phyloP scores from a whole-genome alignment of 306 rosid genomes.

The Morella rubra region DNA sequence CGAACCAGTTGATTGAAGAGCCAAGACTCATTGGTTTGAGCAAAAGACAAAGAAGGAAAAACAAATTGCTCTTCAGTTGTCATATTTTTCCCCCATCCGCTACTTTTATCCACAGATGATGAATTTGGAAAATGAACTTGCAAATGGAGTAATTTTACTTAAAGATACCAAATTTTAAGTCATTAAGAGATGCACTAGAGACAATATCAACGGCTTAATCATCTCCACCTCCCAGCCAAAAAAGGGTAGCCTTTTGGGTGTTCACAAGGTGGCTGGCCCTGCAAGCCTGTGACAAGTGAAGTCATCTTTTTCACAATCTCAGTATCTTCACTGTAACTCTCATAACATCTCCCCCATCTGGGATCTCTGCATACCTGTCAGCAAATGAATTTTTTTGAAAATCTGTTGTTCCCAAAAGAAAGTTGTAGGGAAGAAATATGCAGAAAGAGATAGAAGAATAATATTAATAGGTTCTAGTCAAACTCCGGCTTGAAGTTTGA shows the following conservation, averaged over 20 bases:
- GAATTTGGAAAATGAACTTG: not conserved
- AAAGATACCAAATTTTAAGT: not conserved
- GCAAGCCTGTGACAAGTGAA: conserved; percentile 47
- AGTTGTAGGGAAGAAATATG: not conserved
- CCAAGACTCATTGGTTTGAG: not conserved
- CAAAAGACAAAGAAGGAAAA: not conserved
- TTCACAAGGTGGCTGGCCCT: conserved; percentile 49
- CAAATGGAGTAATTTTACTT: not conserved
- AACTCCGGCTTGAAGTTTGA: not conserved
- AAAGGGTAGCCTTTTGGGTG: conserved; percentile 49
- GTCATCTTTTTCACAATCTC: conserved; percentile 52
- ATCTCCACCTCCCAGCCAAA: conserved; percentile 47
- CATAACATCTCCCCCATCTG: conserved; percentile 61
- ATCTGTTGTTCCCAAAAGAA: not conserved
- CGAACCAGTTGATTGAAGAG: not conserved
- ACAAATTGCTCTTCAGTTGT: not conserved
- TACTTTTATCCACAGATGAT: not conserved
- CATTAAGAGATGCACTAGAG: not conserved
- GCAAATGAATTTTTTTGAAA: conserved; percentile 11
- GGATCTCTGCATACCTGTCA: conserved; percentile 58
- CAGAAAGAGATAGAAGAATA: not conserved
- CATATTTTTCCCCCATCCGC: not conserved
- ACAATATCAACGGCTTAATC: not conserved
- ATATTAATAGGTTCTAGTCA: not conserved
- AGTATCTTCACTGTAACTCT: conserved; percentile 55